These are phyloP conservation scores for Fusarium fujikuroi DNA, from an alignment of 2,329 filamentous ascomycete species.

Conservation along the genomic window DNA sequence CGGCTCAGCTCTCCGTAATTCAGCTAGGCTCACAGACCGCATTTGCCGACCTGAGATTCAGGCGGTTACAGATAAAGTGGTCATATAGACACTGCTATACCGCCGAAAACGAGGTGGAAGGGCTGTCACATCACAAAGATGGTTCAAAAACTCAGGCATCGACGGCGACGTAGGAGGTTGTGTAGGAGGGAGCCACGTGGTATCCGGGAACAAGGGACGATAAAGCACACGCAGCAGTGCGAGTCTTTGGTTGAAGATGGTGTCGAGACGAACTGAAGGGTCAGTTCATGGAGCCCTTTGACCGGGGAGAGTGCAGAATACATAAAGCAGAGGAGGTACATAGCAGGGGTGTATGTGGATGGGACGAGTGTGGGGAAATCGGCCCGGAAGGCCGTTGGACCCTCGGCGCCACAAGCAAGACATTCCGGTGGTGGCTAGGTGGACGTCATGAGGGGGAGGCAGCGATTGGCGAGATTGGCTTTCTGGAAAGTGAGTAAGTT, in stretches of 20 bases:
- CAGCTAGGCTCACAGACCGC: slow-evolving; percentile 21
- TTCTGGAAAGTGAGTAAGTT: background rate
- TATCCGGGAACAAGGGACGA: slow-evolving; percentile 35
- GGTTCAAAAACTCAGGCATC: slow-evolving; percentile 7
- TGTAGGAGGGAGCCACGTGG: slow-evolving; percentile 26
- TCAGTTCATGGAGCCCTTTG: slow-evolving; percentile 15
- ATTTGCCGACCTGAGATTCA: slow-evolving; percentile 27
- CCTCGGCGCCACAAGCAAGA: slow-evolving; percentile 40
- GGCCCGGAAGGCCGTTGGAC: slow-evolving; percentile 38
- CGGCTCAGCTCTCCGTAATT: slow-evolving; percentile 25
- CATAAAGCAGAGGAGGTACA: background rate
- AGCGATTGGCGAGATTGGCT: slow-evolving; percentile 19
- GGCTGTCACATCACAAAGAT: slow-evolving; percentile 4
- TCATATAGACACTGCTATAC: slow-evolving; percentile 15
- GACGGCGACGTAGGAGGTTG: background rate
- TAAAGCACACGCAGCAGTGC: slow-evolving; percentile 6
- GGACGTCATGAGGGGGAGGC: slow-evolving; percentile 26
- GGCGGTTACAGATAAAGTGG: slow-evolving; percentile 14
- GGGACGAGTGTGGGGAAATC: slow-evolving; percentile 44
- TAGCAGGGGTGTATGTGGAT: slow-evolving; percentile 17
- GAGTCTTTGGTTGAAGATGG: slow-evolving; percentile 1
- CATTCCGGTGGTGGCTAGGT: slow-evolving; percentile 32
- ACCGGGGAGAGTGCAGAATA: slow-evolving; percentile 12
- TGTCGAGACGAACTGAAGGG: slow-evolving; percentile 13
- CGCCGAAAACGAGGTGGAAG: background rate